Percentiles rank a stretch among this genome's conserved stretches.
These are phyloP conservation scores for Pseudohyphozyma bogoriensis DNA, from an alignment of 768 basidiomycete species.

Conservation along the genomic window DNA sequence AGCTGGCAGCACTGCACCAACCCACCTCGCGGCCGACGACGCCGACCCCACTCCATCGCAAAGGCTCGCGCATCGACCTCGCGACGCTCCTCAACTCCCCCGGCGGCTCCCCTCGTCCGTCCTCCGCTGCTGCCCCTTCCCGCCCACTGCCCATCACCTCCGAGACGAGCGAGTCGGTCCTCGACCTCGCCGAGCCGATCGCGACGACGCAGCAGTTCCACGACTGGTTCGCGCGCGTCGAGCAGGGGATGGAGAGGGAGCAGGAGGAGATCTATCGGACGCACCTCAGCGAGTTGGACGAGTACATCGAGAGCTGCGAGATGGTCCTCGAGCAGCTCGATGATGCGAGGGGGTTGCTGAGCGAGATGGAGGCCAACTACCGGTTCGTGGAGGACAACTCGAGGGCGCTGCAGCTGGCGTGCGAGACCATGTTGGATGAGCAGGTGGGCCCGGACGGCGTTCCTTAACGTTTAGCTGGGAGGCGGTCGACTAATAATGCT, in stretches of 20 bases:
- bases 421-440: slow-evolving; percentile 79
- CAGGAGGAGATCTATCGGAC: slow-evolving; percentile 87
- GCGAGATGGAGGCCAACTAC: slow-evolving; percentile 74
- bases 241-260: slow-evolving; percentile 78
- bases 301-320: slow-evolving; percentile 70
- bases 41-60: neutral
- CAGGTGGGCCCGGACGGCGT: slow-evolving; percentile 48
- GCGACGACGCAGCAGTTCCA: slow-evolving; percentile 91
- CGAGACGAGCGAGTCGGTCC: neutral
- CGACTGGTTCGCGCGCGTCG: slow-evolving; percentile 87
- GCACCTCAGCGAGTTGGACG: slow-evolving; percentile 64
- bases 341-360: slow-evolving; percentile 62
- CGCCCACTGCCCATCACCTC: neutral
- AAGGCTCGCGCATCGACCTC: neutral
- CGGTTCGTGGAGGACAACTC: slow-evolving; percentile 85
- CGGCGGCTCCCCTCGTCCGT: neutral
- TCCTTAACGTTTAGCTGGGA: neutral
- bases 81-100: neutral
- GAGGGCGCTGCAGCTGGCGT: slow-evolving; percentile 77
- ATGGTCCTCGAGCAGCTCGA: slow-evolving; percentile 59
- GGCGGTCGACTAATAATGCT: neutral
- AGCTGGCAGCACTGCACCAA: neutral
- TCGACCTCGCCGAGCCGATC: slow-evolving; percentile 45
- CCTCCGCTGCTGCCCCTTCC: neutral
- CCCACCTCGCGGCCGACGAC: neutral